Evolutionary conservation across 768 basidiomycete species (phyloP).

Genomic region (Royoungia palumana): DNA sequence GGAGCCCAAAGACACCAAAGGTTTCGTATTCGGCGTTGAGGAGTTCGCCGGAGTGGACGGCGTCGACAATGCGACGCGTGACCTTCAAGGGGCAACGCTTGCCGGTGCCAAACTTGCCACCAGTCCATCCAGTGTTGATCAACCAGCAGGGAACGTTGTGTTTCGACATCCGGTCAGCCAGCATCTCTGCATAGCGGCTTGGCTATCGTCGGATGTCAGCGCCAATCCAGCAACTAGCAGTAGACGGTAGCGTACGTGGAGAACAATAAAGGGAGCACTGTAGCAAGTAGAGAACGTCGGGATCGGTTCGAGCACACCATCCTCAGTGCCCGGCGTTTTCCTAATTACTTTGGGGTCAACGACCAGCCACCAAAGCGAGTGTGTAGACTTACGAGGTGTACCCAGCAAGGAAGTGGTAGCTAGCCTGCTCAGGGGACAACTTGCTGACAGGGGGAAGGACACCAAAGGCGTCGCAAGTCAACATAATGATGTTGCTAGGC

Average conservation of each 20-base stretch:
- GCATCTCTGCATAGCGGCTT: slow-evolving; percentile 93
- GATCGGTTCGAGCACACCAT: slow-evolving; percentile 96
- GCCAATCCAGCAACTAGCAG: background rate
- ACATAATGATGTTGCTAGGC: slow-evolving; percentile 93
- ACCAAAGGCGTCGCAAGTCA: slow-evolving; percentile 98
- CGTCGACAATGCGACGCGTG: slow-evolving; percentile 95
- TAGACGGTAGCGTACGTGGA: slow-evolving; percentile 57
- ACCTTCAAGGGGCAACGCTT: slow-evolving; percentile 95
- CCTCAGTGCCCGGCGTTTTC: slow-evolving; percentile 99
- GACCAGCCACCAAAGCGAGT: background rate
- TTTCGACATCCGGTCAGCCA: slow-evolving; percentile 89
- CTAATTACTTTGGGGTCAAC: slow-evolving; percentile 35
- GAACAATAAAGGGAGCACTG: slow-evolving; percentile 98
- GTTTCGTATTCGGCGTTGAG: slow-evolving; percentile 83
- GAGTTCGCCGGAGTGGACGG: slow-evolving; percentile 91
- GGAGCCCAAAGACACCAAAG: slow-evolving; percentile 79
- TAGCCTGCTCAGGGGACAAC: slow-evolving; percentile 90
- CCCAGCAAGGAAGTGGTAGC: slow-evolving; percentile 96
- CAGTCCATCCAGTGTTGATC: slow-evolving; percentile 98
- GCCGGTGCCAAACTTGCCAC: slow-evolving; percentile 89
- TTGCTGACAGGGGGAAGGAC: slow-evolving; percentile 95
- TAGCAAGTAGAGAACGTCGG: slow-evolving; percentile 99
- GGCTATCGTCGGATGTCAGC: slow-evolving; percentile 46
- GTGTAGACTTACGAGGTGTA: slow-evolving; percentile 74
- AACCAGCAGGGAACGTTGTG: slow-evolving; percentile 94